Conservation (phyloP, 2,329 filamentous ascomycete species). For the Emergomyces pasteurianus region DNA sequence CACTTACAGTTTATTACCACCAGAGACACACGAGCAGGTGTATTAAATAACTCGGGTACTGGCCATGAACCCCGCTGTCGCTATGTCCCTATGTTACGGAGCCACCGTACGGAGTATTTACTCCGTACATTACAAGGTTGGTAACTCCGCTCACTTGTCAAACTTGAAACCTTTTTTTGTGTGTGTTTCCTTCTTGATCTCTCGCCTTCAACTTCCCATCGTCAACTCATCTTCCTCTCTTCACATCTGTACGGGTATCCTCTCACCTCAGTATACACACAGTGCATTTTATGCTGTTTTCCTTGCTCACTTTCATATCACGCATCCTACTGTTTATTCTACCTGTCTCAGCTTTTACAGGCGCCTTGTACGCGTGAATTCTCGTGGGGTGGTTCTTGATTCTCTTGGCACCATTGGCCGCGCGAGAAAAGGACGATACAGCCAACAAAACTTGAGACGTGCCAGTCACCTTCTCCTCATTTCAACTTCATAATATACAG, state of each 20-base stretch:
- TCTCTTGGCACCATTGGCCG: conserved; percentile 21
- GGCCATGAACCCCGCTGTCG: no score
- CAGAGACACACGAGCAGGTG: neutral
- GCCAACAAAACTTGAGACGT: conserved; percentile 16
- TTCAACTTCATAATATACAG: conserved; percentile 10
- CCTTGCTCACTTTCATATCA: neutral
- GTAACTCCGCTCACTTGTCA: no score
- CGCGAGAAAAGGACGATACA: conserved; percentile 34
- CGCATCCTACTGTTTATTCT: neutral
- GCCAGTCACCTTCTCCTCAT: conserved; percentile 19
- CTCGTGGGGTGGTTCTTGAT: conserved; percentile 24
- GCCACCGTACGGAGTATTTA: no score
- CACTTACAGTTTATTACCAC: neutral
- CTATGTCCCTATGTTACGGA: no score
- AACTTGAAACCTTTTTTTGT: neutral
- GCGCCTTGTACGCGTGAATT: conserved; percentile 5
- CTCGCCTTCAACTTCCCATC: neutral
- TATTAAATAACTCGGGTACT: neutral
- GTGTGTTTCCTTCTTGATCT: neutral
- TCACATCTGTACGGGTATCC: neutral
- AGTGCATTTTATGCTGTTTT: neutral
- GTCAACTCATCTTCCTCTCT: neutral
- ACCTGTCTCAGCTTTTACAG: neutral
- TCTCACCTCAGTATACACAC: neutral
- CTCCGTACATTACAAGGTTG: neutral